A percentile compares a stretch with the other conserved stretches of the same genome.
Conservation (phyloP, 306 rosid genomes). For the Cyamopsis tetragonoloba region DNA sequence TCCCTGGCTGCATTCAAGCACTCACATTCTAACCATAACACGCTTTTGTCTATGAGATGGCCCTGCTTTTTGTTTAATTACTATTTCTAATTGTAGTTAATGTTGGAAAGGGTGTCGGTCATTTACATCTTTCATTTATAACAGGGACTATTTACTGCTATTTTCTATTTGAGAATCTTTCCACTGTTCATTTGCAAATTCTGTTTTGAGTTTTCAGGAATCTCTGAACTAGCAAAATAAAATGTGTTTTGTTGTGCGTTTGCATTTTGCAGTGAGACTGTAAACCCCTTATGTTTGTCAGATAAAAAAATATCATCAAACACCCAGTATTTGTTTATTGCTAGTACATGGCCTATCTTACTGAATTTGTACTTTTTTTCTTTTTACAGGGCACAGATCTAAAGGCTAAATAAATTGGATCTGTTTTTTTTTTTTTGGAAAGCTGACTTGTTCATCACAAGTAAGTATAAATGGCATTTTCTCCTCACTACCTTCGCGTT, state of each 20-base stretch:
- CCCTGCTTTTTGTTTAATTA: background rate
- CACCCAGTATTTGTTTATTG: constrained; percentile 22
- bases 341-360: constrained; percentile 24
- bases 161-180: constrained; percentile 43
- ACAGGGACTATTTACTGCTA: constrained; percentile 20
- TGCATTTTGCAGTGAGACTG: constrained; percentile 24
- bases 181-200: constrained; percentile 3
- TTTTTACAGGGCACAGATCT: constrained; percentile 37
- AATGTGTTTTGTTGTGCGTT: constrained; percentile 13
- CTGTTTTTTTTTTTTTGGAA: constrained; percentile 27
- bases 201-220: constrained; percentile 26
- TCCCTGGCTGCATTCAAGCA: constrained; percentile 13
- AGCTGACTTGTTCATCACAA: constrained; percentile 38
- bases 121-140: constrained; percentile 25
- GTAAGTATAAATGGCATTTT: constrained; percentile 27
- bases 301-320: constrained; percentile 18
- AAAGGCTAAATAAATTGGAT: constrained; percentile 15
- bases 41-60: constrained; percentile 36
- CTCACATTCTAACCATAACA: constrained; percentile 38
- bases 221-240: constrained; percentile 27
- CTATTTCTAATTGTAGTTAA: constrained; percentile 10
- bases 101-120: constrained; percentile 45
- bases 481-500: constrained; percentile 32
- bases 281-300: background rate
- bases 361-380: constrained; percentile 22